phyloP scores from a whole-genome alignment of 2,329 filamentous ascomycete genomes.

The Neopestalotiopsis sp. region DNA sequence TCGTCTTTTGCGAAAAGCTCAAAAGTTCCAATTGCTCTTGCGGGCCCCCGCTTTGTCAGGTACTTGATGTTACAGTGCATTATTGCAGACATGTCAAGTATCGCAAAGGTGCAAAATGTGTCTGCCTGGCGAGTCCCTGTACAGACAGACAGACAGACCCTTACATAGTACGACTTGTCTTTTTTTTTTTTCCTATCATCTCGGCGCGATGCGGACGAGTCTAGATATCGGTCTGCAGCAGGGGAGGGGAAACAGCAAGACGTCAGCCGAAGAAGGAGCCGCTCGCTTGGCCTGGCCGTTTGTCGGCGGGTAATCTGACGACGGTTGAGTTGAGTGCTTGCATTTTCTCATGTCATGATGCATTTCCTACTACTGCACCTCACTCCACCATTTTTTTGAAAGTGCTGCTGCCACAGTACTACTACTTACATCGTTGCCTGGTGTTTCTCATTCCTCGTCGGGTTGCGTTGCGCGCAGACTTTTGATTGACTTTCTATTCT shows the following conservation, averaged over 20 bases:
- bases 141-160: background rate
- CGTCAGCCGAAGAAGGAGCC: background rate
- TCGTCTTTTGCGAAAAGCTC: background rate
- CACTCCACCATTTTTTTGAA: background rate
- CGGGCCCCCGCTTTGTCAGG: constrained; percentile 2
- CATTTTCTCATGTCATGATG: background rate
- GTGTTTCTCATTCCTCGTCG: too few relatives aligned
- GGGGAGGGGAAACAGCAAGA: background rate
- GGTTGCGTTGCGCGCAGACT: background rate
- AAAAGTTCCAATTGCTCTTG: background rate
- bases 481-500: background rate
- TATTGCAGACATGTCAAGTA: background rate
- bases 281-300: background rate
- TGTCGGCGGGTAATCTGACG: background rate
- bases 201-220: background rate
- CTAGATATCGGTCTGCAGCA: background rate
- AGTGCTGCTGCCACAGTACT: background rate
- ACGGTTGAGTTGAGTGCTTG: background rate
- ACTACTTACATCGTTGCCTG: too few relatives aligned
- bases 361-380: background rate
- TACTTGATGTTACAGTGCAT: background rate
- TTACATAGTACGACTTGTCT: constrained; percentile 3
- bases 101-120: background rate
- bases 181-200: background rate
- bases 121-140: background rate